Evolutionary conservation across 192 early-diverging fungal species (phyloP).

Genomic region (Coemansia sp.): DNA sequence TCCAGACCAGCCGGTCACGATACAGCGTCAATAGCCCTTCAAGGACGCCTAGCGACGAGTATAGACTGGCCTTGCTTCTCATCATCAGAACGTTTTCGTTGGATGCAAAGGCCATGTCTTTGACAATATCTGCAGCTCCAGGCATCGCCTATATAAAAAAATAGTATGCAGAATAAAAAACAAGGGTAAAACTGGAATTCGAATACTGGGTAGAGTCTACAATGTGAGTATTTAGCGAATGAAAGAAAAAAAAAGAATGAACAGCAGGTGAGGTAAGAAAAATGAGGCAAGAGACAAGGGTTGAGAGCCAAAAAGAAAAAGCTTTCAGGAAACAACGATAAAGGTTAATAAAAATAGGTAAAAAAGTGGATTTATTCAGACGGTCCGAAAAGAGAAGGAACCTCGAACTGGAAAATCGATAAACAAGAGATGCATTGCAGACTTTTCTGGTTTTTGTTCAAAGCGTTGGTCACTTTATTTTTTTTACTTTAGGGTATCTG

Average conservation of each 20-base stretch:
- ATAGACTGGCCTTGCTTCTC: constrained; percentile 42
- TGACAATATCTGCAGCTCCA: constrained; percentile 32
- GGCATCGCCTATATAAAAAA: constrained; percentile 23
- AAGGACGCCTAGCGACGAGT: constrained; percentile 51
- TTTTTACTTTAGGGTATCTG: neutral
- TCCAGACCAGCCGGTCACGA: constrained; percentile 39
- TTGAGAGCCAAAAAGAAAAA: neutral
- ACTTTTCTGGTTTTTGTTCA: neutral
- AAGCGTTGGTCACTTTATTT: neutral
- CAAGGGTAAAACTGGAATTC: neutral
- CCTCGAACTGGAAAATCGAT: no score
- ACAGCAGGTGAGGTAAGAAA: neutral
- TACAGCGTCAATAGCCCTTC: constrained; percentile 44
- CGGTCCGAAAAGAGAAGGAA: neutral
- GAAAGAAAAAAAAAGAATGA: neutral
- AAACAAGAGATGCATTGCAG: neutral
- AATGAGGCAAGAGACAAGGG: no score
- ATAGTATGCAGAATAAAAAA: neutral
- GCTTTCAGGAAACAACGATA: neutral
- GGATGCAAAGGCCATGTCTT: constrained; percentile 12
- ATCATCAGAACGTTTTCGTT: constrained; percentile 25
- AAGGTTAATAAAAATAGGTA: neutral
- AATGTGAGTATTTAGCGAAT: neutral
- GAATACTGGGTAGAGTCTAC: neutral
- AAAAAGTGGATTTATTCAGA: neutral